Evolutionary conservation across 805 yeast species (phyloP).

Genomic region (Barnettozyma sp.): DNA sequence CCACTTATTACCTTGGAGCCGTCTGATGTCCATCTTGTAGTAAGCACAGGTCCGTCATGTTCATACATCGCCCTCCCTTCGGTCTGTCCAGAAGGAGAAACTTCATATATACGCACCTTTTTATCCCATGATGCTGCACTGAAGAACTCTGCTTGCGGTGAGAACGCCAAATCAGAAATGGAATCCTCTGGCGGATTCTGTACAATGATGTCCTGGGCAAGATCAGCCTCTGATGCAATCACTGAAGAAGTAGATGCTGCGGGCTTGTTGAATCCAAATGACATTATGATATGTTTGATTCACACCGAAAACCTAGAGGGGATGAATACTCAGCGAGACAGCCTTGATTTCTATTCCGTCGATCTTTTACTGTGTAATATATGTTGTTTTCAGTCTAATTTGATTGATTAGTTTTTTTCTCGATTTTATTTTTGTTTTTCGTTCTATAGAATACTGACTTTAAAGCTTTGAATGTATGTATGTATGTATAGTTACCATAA

Average conservation of each 20-base stretch:
- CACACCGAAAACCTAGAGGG: no score
- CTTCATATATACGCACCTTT: conserved; percentile 88
- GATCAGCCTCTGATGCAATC: conserved; percentile 33
- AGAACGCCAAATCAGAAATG: conserved; percentile 73
- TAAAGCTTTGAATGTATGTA: no score
- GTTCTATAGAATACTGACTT: no score
- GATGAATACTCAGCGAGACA: no score
- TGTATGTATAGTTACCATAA: no score
- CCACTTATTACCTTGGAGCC: conserved; percentile 86
- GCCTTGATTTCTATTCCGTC: no score
- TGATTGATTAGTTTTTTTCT: neutral
- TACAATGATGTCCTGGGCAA: conserved; percentile 63
- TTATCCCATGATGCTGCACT: conserved; percentile 93
- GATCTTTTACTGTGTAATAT: no score
- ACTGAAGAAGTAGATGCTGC: conserved; percentile 19
- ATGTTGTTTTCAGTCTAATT: no score
- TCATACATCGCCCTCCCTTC: conserved; percentile 87
- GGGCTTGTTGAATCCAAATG: conserved; percentile 30
- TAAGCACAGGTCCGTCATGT: conserved; percentile 82
- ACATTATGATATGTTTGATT: no score
- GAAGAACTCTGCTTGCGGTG: conserved; percentile 75
- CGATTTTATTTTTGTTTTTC: conserved; percentile 1
- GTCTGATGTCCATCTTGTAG: conserved; percentile 77
- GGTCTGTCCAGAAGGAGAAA: conserved; percentile 63
- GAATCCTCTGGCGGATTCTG: conserved; percentile 90